Conservation (phyloP, 805 yeast genomes). For the Yarrowia alimentaria region DNA sequence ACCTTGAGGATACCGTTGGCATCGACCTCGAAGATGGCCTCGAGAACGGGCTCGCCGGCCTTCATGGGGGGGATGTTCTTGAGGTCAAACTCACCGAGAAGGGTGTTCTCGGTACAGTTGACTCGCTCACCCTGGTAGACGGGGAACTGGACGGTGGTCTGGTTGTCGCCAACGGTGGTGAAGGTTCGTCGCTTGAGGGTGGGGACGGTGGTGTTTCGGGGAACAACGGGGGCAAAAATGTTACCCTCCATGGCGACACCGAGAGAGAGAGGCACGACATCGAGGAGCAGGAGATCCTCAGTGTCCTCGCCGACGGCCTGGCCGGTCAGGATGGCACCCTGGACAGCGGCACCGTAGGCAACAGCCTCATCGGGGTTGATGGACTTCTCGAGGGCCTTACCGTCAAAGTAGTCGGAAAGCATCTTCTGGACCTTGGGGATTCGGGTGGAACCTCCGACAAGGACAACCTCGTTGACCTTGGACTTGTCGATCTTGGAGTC, state of each 20-base stretch:
- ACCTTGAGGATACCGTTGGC: slow-evolving; percentile 99
- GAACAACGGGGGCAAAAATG: slow-evolving; percentile 97
- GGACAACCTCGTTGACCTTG: slow-evolving; percentile 88
- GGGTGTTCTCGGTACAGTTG: slow-evolving; percentile 95
- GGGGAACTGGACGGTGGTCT: slow-evolving; percentile 98
- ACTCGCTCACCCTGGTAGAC: slow-evolving; percentile 99
- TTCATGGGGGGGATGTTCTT: slow-evolving; percentile 97
- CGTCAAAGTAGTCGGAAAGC: slow-evolving; percentile 91
- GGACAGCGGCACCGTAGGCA: slow-evolving; percentile 99
- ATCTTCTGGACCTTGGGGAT: slow-evolving; percentile 97
- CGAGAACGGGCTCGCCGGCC: slow-evolving; percentile 99
- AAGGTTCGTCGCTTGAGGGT: slow-evolving; percentile 98
- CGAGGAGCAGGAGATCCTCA: slow-evolving; percentile 91
- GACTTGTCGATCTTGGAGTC: slow-evolving; percentile 84
- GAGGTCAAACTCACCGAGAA: slow-evolving; percentile 97
- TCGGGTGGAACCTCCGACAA: slow-evolving; percentile 99
- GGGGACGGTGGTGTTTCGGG: slow-evolving; percentile 99
- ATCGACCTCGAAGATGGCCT: slow-evolving; percentile 98
- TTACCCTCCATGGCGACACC: slow-evolving; percentile 99
- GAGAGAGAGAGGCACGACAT: slow-evolving; percentile 96
- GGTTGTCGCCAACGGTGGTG: slow-evolving; percentile 98
- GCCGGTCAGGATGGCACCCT: slow-evolving; percentile 98
- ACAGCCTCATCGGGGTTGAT: slow-evolving; percentile 99
- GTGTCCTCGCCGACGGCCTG: slow-evolving; percentile 86
- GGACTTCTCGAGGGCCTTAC: slow-evolving; percentile 94